Percentiles rank a stretch among this genome's conserved stretches.
Conservation (phyloP, 2,329 filamentous ascomycete species). For the Ramularia endophylla region DNA sequence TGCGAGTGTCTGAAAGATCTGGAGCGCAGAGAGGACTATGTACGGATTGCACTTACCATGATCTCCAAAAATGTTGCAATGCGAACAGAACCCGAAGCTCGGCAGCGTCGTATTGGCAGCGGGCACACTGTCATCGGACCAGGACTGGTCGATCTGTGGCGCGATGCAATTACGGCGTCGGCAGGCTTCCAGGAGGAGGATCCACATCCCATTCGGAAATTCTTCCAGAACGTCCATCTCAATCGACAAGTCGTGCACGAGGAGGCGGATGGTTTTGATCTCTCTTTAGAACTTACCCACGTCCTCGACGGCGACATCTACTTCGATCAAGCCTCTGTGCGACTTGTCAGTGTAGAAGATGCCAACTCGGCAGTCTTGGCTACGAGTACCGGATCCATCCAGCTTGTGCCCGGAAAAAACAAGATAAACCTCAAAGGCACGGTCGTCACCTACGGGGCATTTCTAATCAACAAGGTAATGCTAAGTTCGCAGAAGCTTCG, state of each 20-base stretch:
- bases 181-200: slow-evolving; percentile 54
- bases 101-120: background rate
- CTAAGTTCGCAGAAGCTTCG: slow-evolving; percentile 58
- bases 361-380: slow-evolving; percentile 63
- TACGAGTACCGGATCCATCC: slow-evolving; percentile 40
- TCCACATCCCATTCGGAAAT: slow-evolving; percentile 61
- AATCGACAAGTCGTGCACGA: slow-evolving; percentile 64
- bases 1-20: slow-evolving; percentile 73
- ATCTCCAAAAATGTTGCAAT: slow-evolving; percentile 56
- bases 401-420: slow-evolving; percentile 52
- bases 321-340: slow-evolving; percentile 59
- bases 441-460: slow-evolving; percentile 63
- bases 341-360: slow-evolving; percentile 53
- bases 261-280: slow-evolving; percentile 66
- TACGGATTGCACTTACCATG: slow-evolving; percentile 67
- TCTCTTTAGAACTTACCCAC: slow-evolving; percentile 64
- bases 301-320: slow-evolving; percentile 65
- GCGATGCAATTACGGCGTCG: slow-evolving; percentile 44
- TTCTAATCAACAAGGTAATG: slow-evolving; percentile 66
- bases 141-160: slow-evolving; percentile 31
- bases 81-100: slow-evolving; percentile 32
- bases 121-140: slow-evolving; percentile 27
- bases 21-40: slow-evolving; percentile 70
- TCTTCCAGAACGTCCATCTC: slow-evolving; percentile 66
- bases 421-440: slow-evolving; percentile 47